Evolutionary conservation across 768 basidiomycete genomes (phyloP).

Genomic region (Austroboletus festivus): DNA sequence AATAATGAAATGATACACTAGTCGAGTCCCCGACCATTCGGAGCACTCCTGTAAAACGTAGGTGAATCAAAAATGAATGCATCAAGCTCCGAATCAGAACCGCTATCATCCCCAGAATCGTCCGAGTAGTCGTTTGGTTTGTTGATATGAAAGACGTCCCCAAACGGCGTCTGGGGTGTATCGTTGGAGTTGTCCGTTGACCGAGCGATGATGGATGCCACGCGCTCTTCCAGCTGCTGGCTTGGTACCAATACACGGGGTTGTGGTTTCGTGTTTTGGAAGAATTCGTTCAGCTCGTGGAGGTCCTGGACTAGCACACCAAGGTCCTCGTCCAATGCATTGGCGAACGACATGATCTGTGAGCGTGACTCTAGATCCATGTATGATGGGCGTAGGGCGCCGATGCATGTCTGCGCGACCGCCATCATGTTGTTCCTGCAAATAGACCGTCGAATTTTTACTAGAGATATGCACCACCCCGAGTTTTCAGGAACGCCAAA

Average conservation of each 20-base stretch:
- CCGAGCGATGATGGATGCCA: conserved; percentile 80
- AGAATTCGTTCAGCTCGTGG: conserved; percentile 72
- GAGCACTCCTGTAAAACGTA: conserved; percentile 40
- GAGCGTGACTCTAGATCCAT: conserved; percentile 68
- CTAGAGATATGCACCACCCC: conserved; percentile 83
- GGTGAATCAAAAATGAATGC: conserved; percentile 64
- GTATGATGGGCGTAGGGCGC: conserved; percentile 63
- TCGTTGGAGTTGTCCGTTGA: conserved; percentile 56
- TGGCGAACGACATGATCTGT: conserved; percentile 33
- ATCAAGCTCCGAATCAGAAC: conserved; percentile 40
- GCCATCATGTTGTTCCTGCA: conserved; percentile 80
- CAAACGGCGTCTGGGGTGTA: conserved; percentile 74
- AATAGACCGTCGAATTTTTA: conserved; percentile 53
- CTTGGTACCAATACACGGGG: conserved; percentile 45
- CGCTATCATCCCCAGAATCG: conserved; percentile 46
- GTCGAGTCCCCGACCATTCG: conserved; percentile 37
- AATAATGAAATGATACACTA: conserved; percentile 8
- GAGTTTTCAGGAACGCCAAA: conserved; percentile 81
- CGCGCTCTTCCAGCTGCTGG: conserved; percentile 68
- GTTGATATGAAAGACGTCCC: conserved; percentile 69
- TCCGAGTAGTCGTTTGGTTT: conserved; percentile 36
- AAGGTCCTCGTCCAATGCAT: conserved; percentile 56
- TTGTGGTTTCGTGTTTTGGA: conserved; percentile 46
- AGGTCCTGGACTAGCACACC: conserved; percentile 77
- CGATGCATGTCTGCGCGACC: conserved; percentile 81